These are phyloP conservation scores for Plasmodium ovale DNA, from an alignment of 169 alveolate genomes.

Conservation along the genomic window DNA sequence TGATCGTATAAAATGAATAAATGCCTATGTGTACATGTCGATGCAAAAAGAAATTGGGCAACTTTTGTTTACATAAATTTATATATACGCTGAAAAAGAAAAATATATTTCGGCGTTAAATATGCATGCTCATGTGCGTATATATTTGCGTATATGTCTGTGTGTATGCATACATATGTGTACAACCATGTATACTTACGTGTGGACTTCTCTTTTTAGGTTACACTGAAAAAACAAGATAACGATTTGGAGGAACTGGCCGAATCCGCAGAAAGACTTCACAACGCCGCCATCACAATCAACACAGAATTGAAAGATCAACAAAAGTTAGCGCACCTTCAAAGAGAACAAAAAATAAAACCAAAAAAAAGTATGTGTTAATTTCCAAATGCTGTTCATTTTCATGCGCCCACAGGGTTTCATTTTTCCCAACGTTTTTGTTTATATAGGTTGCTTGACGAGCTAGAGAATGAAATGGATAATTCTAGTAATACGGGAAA, in stretches of 20 bases:
- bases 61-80: constrained; percentile 2
- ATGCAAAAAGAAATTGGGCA: not conserved
- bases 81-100: not conserved
- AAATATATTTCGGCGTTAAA: not conserved
- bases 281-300: constrained; percentile 80
- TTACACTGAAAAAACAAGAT: constrained; percentile 76
- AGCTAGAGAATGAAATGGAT: constrained; percentile 75
- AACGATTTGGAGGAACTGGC: constrained; percentile 81
- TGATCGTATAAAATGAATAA: not conserved
- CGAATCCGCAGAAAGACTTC: constrained; percentile 80
- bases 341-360: constrained; percentile 15
- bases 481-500: constrained; percentile 50
- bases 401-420: too few species aligned
- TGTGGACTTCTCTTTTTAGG: constrained; percentile 20
- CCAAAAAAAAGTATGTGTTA: too few species aligned
- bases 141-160: not conserved
- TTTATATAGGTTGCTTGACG: constrained; percentile 61
- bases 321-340: constrained; percentile 46
- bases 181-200: not conserved
- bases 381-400: too few species aligned
- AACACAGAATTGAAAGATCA: constrained; percentile 81
- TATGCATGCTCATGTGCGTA: not conserved
- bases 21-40: not conserved
- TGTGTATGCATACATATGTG: not conserved
- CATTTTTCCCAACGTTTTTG: not conserved